phyloP scores from a whole-genome alignment of 2,329 filamentous ascomycete species.

The Tolypocladium tropicale region DNA sequence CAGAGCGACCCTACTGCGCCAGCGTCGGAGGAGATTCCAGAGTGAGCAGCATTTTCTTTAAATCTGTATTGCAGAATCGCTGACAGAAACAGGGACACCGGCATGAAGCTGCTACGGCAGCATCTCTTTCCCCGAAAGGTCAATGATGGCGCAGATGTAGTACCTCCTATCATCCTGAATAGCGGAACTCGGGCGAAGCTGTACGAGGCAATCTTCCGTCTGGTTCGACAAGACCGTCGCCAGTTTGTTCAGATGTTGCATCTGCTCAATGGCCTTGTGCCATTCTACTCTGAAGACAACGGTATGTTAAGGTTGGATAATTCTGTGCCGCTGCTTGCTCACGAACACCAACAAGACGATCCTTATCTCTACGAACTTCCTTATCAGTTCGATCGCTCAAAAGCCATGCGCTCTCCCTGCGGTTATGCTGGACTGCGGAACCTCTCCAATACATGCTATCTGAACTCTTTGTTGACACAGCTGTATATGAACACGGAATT shows the following conservation, averaged over 20 bases:
- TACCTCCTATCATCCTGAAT: constrained; percentile 37
- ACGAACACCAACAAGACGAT: constrained; percentile 17
- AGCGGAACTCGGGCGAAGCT: constrained; percentile 46
- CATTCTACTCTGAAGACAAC: constrained; percentile 28
- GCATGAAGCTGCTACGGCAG: constrained; percentile 43
- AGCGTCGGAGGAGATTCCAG: constrained; percentile 13
- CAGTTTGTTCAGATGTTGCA: constrained; percentile 43
- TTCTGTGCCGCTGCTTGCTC: background rate
- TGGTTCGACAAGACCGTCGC: constrained; percentile 40
- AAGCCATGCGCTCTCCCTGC: constrained; percentile 61
- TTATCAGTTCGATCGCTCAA: constrained; percentile 52
- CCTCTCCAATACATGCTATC: constrained; percentile 90
- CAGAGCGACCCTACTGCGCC: constrained; percentile 15
- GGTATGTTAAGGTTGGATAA: constrained; percentile 15
- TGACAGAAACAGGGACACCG: constrained; percentile 14
- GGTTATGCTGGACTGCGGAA: constrained; percentile 89
- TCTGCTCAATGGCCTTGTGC: constrained; percentile 21
- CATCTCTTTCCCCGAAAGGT: constrained; percentile 50
- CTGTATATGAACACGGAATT: constrained; percentile 93
- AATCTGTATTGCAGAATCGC: background rate
- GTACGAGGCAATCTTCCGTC: constrained; percentile 46
- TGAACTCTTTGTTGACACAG: constrained; percentile 90
- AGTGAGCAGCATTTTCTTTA: constrained; percentile 9
- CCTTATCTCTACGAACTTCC: constrained; percentile 52
- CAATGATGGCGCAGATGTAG: constrained; percentile 9